These are phyloP conservation scores for Fusarium piperis DNA, from an alignment of 2,329 filamentous ascomycete species.

Conservation along the genomic window DNA sequence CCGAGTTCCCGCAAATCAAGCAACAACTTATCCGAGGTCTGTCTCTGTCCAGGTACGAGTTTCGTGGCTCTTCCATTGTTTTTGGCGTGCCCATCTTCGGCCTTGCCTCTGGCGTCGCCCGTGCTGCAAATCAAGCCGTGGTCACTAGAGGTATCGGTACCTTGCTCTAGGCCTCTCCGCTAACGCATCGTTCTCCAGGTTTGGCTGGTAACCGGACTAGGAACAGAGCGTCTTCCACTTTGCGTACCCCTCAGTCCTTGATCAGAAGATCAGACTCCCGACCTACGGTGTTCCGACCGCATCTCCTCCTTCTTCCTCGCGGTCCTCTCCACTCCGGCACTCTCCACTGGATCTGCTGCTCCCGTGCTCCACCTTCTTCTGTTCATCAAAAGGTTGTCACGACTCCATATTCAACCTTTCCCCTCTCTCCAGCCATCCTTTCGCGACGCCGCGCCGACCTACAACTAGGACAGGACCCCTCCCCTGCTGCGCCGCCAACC, in stretches of 20 bases:
- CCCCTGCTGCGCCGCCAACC: conserved; percentile 35
- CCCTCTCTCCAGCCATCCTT: conserved; percentile 17
- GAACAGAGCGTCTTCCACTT: conserved; percentile 30
- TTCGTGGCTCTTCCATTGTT: background rate
- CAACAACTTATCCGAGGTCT: background rate
- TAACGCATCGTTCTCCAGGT: conserved; percentile 37
- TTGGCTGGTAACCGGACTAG: conserved; percentile 36
- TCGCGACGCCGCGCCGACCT: conserved; percentile 23
- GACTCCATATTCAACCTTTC: conserved; percentile 23
- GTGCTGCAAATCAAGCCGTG: conserved; percentile 26
- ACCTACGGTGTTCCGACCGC: conserved; percentile 22
- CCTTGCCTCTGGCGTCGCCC: conserved; percentile 11
- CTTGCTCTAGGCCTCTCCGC: conserved; percentile 37
- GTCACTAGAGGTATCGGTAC: conserved; percentile 35
- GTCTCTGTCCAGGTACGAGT: conserved; percentile 14
- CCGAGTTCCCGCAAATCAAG: background rate
- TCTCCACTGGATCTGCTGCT: conserved; percentile 24
- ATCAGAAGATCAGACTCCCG: conserved; percentile 32
- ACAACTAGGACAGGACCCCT: conserved; percentile 24
- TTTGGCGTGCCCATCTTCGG: conserved; percentile 2
- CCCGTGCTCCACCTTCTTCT: conserved; percentile 20
- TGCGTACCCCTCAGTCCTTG: conserved; percentile 33
- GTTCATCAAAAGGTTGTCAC: conserved; percentile 30
- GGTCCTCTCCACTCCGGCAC: conserved; percentile 31
- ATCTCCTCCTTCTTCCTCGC: conserved; percentile 23